Conservation (phyloP, 106 monocot genomes). For the Dendrobium chrysotoxum region DNA sequence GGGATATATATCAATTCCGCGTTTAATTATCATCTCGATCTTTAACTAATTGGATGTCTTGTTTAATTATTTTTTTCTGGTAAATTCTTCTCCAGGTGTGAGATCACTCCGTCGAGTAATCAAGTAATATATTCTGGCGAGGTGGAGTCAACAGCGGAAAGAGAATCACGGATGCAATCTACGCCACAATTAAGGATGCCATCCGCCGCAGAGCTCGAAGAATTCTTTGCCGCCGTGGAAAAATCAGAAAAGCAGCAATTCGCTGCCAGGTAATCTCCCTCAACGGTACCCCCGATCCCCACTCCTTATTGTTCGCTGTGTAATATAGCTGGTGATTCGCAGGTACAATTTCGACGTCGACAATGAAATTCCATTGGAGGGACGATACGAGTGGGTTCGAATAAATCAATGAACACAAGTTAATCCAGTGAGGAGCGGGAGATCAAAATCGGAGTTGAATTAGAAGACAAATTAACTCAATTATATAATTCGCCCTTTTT, state of each 20-base stretch:
- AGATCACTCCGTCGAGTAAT: constrained; percentile 20
- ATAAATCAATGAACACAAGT: constrained; percentile 14
- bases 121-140: constrained; percentile 14
- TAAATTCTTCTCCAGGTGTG: constrained; percentile 25
- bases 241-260: constrained; percentile 38
- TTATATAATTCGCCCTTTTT: neutral
- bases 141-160: constrained; percentile 6
- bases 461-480: constrained; percentile 2
- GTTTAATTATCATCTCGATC: neutral
- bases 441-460: constrained; percentile 5
- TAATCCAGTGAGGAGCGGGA: neutral
- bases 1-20: neutral
- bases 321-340: neutral
- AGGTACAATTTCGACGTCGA: constrained; percentile 85
- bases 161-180: neutral
- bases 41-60: neutral
- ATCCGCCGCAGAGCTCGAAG: constrained; percentile 55
- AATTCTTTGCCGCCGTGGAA: constrained; percentile 64
- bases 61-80: neutral
- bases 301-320: neutral
- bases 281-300: neutral
- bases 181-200: constrained; percentile 16
- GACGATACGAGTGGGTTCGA: constrained; percentile 76
- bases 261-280: constrained; percentile 37
- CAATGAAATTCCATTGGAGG: constrained; percentile 52